Evolutionary conservation across 129 eudicot species (phyloP), one percentile per base, ranked within the genome.

Genomic region (Flaveria robusta): DNA sequence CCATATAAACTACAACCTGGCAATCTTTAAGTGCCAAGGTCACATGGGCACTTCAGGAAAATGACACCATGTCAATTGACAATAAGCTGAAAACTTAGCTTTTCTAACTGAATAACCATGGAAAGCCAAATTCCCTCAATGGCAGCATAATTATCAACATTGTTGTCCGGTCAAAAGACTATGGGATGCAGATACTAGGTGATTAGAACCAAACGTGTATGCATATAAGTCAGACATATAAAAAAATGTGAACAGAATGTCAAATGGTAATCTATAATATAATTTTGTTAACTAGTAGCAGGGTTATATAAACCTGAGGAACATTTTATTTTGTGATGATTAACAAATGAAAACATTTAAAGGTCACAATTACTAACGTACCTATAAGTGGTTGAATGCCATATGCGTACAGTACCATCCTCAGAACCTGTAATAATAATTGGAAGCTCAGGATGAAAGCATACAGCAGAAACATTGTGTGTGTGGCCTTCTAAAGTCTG

Each of bases 301-400:
- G 72, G 64, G 3, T 16, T 64, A 14, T 50, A 43, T 62, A 63
- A 45, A 39, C 74, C 74, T 22, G 43, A 66, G 60, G 23, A 66
- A 66, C 37, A 11, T 55, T 74, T 56, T 0, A 24, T 37, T 65
- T 15, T 51, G 42, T 52, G 22, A 66, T 54, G 58, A 66, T 39
- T 68, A 66, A 37, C 56, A 52, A 49, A 37, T 22, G 18, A 70
- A 77, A 55, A 45, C 12, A 43, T 68, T 69, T 23, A 22, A 55
- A 70, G 13, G 43, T 76, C 68, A 52, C 19, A 42, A 31, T 58
- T 54, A 63, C 55, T 41, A 63, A 12, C 43, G 52, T 76, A 86
- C 99, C 96, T 89, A 73, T 94, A 94, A 19, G 99, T 91, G 78
- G 97, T 94, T 68, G 97, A 73, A 79, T 91, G 96, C 99, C 99